phyloP scores from a whole-genome alignment of 2,329 filamentous ascomycete genomes.

The Passalora sequoiae region DNA sequence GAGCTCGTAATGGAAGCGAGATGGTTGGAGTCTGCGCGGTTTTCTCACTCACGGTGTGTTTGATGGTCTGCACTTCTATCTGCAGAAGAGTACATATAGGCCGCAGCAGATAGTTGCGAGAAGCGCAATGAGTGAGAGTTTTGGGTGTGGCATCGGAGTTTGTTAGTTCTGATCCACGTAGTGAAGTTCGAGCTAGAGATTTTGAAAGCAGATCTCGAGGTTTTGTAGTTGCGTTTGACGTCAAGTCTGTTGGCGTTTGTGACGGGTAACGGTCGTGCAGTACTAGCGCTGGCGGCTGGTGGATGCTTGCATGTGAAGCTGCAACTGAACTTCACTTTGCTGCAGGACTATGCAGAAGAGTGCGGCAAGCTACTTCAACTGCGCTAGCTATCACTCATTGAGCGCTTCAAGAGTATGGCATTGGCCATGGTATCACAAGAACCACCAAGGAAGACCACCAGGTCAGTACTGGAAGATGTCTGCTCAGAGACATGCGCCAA shows the following conservation, averaged over 20 bases:
- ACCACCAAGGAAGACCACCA: too few species aligned
- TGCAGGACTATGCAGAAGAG: not conserved
- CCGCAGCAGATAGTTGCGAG: not conserved
- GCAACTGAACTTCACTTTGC: not conserved
- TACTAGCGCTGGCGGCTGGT: constrained; percentile 1
- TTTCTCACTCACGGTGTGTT: too few species aligned
- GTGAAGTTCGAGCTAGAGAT: not conserved
- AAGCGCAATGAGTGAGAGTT: not conserved
- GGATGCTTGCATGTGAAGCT: constrained; percentile 2
- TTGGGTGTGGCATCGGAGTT: not conserved
- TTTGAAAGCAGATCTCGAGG: not conserved
- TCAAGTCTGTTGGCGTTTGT: not conserved
- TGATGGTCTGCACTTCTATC: too few species aligned
- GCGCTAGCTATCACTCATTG: too few species aligned
- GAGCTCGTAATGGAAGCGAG: too few species aligned
- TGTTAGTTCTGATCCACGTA: not conserved
- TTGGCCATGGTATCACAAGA: too few species aligned
- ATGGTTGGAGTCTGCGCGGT: too few species aligned
- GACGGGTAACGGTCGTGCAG: not conserved
- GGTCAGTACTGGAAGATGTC: too few species aligned
- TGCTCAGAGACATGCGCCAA: not conserved
- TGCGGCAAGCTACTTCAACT: too few species aligned
- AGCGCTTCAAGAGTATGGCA: too few species aligned
- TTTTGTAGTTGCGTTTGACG: not conserved
- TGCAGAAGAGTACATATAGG: not conserved